Conservation (phyloP, 768 basidiomycete species). For the Russula dissimulans region DNA sequence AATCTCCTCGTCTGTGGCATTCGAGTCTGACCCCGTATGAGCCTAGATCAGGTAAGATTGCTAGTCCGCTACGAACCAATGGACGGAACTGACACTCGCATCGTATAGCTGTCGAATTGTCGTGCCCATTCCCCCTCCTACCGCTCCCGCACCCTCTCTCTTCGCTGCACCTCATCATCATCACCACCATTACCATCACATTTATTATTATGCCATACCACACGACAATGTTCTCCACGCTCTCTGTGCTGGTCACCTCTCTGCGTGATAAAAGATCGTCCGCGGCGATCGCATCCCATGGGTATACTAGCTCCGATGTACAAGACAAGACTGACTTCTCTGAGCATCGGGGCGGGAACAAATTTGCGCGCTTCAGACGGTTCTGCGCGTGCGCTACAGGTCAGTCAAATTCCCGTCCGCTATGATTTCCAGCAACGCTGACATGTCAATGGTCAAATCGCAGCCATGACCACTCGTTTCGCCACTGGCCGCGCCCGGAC, state of each 20-base stretch:
- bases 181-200: background rate
- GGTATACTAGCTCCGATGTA: background rate
- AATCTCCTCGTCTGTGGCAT: background rate
- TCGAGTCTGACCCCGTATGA: background rate
- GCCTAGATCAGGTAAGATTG: background rate
- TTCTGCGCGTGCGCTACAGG: constrained; percentile 1
- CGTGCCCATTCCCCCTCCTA: background rate
- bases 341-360: background rate
- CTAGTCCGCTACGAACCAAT: background rate
- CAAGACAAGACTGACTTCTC: too few relatives aligned
- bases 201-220: background rate
- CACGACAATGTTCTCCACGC: background rate
- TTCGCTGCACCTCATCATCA: background rate
- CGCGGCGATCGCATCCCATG: background rate
- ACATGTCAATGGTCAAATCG: background rate
- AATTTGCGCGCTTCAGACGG: background rate
- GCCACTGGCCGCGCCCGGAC: background rate
- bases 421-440: background rate
- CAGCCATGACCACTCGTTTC: background rate
- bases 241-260: constrained; percentile 7
- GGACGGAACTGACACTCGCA: background rate
- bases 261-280: background rate
- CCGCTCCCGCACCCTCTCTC: background rate
- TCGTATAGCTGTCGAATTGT: background rate
- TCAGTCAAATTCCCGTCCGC: background rate